phyloP scores from a whole-genome alignment of 768 basidiomycete species.

The Tremella mesenterica region DNA sequence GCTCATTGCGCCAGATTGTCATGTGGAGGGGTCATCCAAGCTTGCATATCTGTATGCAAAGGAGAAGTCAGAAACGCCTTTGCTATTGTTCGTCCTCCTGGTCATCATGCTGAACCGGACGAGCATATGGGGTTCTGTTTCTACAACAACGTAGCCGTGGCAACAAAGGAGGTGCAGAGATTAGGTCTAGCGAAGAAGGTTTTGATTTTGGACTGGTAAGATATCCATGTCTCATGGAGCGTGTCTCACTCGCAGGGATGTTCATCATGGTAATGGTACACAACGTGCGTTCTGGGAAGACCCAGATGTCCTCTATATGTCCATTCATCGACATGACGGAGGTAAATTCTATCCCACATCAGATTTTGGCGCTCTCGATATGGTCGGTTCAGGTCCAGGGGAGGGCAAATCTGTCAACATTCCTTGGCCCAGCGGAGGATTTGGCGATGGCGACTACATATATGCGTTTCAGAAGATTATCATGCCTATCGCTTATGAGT shows the following conservation, averaged over 20 bases:
- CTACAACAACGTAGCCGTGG: slow-evolving; percentile 96
- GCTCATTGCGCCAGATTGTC: slow-evolving; percentile 77
- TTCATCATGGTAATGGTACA: slow-evolving; percentile 96
- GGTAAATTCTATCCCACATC: slow-evolving; percentile 90
- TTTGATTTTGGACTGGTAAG: slow-evolving; percentile 90
- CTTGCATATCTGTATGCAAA: slow-evolving; percentile 73
- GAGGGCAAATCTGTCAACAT: slow-evolving; percentile 83
- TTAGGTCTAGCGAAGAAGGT: slow-evolving; percentile 65
- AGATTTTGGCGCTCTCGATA: slow-evolving; percentile 75
- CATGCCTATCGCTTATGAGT: slow-evolving; percentile 96
- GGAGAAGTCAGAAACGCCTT: slow-evolving; percentile 74
- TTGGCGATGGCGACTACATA: slow-evolving; percentile 92
- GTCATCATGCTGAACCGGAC: slow-evolving; percentile 96
- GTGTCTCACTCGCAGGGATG: slow-evolving; percentile 59
- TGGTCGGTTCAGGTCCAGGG: slow-evolving; percentile 74
- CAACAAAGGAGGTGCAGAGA: slow-evolving; percentile 69
- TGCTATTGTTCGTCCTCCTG: slow-evolving; percentile 93
- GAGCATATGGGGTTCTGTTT: slow-evolving; percentile 99
- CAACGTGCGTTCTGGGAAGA: slow-evolving; percentile 94
- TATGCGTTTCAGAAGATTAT: slow-evolving; percentile 91
- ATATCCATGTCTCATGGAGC: slow-evolving; percentile 10
- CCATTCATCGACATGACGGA: slow-evolving; percentile 86
- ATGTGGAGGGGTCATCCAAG: slow-evolving; percentile 90
- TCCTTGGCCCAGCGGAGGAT: slow-evolving; percentile 80
- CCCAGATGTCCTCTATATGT: slow-evolving; percentile 82